Percentiles rank a stretch among this genome's conserved stretches.
Evolutionary conservation across 2,329 filamentous ascomycete species (phyloP).

Genomic region (Ceratocystis harringtonii): DNA sequence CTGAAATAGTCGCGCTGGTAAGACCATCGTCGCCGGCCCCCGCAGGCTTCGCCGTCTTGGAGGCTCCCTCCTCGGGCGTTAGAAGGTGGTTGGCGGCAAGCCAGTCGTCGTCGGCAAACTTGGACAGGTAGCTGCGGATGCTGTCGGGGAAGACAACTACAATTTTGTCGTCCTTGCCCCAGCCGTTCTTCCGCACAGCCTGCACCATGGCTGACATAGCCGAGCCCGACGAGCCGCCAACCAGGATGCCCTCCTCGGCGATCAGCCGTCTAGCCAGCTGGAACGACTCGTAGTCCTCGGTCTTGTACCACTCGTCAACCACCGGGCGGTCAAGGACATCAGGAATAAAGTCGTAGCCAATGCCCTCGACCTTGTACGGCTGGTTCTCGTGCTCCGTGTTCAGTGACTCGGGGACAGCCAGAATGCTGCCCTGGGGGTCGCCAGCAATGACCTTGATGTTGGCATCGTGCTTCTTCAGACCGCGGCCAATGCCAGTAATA

Average conservation of each 20-base stretch:
- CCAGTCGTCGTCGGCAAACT: slow-evolving; percentile 99
- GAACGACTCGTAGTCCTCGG: slow-evolving; percentile 83
- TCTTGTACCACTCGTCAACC: slow-evolving; percentile 97
- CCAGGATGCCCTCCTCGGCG: slow-evolving; percentile 81
- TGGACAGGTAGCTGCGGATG: slow-evolving; percentile 92
- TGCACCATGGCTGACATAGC: slow-evolving; percentile 70
- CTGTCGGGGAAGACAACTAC: slow-evolving; percentile 90
- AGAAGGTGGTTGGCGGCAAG: slow-evolving; percentile 90
- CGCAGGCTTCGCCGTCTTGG: background rate
- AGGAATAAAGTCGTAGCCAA: slow-evolving; percentile 96
- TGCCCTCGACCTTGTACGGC: slow-evolving; percentile 94
- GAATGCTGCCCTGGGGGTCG: slow-evolving; percentile 81
- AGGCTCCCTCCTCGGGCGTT: slow-evolving; percentile 26
- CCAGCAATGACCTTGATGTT: slow-evolving; percentile 81
- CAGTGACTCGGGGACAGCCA: slow-evolving; percentile 64
- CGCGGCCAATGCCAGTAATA: slow-evolving; percentile 74
- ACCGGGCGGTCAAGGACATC: slow-evolving; percentile 69
- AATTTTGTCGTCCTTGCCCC: slow-evolving; percentile 70
- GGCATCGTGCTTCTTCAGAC: slow-evolving; percentile 73
- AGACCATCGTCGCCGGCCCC: slow-evolving; percentile 42
- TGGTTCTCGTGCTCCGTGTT: slow-evolving; percentile 72
- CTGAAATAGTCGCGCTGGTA: slow-evolving; percentile 60
- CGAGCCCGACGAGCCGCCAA: slow-evolving; percentile 85
- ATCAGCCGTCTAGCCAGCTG: slow-evolving; percentile 79
- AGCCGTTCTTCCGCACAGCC: slow-evolving; percentile 59